phyloP scores from a whole-genome alignment of 192 early-diverging fungal genomes.

The Jimgerdemannia flammicorona region DNA sequence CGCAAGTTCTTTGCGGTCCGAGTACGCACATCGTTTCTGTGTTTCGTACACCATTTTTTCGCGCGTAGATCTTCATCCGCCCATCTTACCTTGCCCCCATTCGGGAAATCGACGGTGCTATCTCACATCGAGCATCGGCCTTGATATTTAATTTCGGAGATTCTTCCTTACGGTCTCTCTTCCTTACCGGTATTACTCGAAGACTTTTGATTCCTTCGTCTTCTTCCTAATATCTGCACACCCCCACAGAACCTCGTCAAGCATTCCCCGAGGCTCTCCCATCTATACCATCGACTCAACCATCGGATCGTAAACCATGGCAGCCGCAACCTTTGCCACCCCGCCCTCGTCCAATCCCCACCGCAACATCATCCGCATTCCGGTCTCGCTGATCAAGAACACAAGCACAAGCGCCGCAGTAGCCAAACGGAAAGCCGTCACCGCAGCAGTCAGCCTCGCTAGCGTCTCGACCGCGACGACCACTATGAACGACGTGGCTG shows the following conservation, averaged over 20 bases:
- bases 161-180: not conserved
- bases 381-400: not conserved
- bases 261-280: not conserved
- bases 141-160: not conserved
- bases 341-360: not conserved
- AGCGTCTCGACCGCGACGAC: not conserved
- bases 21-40: not conserved
- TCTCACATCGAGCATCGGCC: not conserved
- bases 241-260: not conserved
- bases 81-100: not conserved
- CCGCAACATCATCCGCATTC: not conserved
- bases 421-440: not conserved
- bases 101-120: not conserved
- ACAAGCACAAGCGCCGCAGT: not conserved
- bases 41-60: not conserved
- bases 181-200: not conserved
- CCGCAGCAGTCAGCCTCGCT: not conserved
- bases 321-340: not conserved
- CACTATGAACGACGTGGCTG: not conserved
- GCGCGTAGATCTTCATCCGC: not conserved
- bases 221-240: not conserved
- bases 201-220: not conserved
- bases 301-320: not conserved
- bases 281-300: not conserved
- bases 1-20: too few species aligned